Percentiles rank a stretch among this genome's conserved stretches.
These are phyloP conservation scores for Microsporum ferrugineum DNA, from an alignment of 2,329 filamentous ascomycete genomes.

Conservation along the genomic window DNA sequence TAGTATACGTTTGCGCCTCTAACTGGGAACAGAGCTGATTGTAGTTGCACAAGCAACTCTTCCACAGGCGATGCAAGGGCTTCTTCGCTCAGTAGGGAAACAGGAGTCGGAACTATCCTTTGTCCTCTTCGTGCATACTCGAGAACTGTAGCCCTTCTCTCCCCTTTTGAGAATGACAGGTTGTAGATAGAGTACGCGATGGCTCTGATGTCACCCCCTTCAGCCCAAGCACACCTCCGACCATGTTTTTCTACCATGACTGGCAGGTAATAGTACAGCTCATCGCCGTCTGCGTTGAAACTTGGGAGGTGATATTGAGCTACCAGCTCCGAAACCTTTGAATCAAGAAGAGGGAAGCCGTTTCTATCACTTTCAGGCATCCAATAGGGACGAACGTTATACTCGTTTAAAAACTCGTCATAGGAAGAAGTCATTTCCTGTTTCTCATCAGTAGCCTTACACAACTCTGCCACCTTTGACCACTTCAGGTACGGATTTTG, in stretches of 20 bases:
- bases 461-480: conserved; percentile 18
- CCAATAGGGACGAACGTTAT: conserved; percentile 16
- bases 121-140: conserved; percentile 30
- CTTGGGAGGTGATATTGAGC: conserved; percentile 30
- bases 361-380: not conserved
- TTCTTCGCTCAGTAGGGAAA: conserved; percentile 19
- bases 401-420: conserved; percentile 27
- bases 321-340: conserved; percentile 41
- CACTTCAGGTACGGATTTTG: conserved; percentile 16
- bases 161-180: conserved; percentile 19
- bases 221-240: conserved; percentile 48
- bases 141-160: conserved; percentile 17
- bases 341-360: conserved; percentile 29
- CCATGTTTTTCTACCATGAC: conserved; percentile 48
- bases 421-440: conserved; percentile 18
- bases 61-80: conserved; percentile 15
- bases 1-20: conserved; percentile 12
- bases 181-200: conserved; percentile 47
- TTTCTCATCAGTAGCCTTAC: conserved; percentile 17
- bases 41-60: conserved; percentile 18
- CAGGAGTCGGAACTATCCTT: conserved; percentile 23
- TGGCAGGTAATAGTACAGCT: conserved; percentile 50
- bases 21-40: conserved; percentile 14
- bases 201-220: conserved; percentile 40
- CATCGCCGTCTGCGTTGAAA: conserved; percentile 14